Conservation (phyloP, 768 basidiomycete genomes). For the Mrakia frigida region DNA sequence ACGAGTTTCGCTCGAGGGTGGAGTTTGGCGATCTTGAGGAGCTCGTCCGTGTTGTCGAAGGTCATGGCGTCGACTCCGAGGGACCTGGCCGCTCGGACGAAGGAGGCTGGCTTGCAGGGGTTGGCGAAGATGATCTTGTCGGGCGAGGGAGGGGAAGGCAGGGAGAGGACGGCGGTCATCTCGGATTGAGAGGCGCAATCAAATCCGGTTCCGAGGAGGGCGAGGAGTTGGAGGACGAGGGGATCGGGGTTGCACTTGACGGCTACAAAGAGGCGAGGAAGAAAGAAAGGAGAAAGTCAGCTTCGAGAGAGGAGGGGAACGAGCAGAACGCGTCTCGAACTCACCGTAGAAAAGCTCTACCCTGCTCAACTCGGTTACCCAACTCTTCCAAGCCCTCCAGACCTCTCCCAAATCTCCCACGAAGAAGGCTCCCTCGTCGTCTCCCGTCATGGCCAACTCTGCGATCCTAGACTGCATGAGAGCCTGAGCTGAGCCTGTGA, state of each 20-base stretch:
- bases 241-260: constrained; percentile 99
- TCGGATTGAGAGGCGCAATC: constrained; percentile 96
- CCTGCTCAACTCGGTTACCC: constrained; percentile 68
- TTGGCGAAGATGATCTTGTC: constrained; percentile 93
- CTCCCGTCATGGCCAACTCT: constrained; percentile 10
- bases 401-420: constrained; percentile 88
- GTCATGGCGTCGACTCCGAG: constrained; percentile 87
- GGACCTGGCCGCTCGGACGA: constrained; percentile 76
- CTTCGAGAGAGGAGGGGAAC: constrained; percentile 70
- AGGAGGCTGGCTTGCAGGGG: constrained; percentile 94
- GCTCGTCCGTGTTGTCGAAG: constrained; percentile 94
- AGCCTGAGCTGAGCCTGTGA: constrained; percentile 11
- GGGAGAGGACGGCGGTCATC: constrained; percentile 68
- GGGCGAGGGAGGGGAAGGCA: constrained; percentile 61
- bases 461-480: constrained; percentile 26
- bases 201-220: constrained; percentile 84
- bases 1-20: constrained; percentile 81
- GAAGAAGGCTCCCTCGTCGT: constrained; percentile 88
- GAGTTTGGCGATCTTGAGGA: constrained; percentile 79
- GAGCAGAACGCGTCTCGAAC: constrained; percentile 39
- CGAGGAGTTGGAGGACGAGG: constrained; percentile 82
- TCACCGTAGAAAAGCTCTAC: constrained; percentile 91
- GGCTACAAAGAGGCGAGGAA: constrained; percentile 50
- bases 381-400: constrained; percentile 75
- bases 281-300: constrained; percentile 12